Evolutionary conservation across 208 protist genomes (phyloP), one percentile per base, ranked within the genome.

Genomic region (Crithidia acanthocephali): DNA sequence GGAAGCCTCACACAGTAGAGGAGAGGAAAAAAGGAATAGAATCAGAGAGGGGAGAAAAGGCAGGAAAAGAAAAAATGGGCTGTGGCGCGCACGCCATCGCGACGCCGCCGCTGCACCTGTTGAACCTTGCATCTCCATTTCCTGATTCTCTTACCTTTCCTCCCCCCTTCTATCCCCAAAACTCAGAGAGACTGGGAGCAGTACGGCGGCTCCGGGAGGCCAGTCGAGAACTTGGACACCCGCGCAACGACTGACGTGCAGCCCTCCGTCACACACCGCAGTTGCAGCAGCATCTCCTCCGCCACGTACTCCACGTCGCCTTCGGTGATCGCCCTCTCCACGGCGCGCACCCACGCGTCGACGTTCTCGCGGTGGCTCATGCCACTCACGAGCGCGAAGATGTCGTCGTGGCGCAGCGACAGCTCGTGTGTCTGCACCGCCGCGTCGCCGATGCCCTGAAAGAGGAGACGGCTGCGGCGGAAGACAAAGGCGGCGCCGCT

Each of bases 271-370:
- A 59, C 11, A 27, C 66, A 47, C 10, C 59, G 66, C 18, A 93
- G 69, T 62, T 76, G 44, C 27, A 92, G 68, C 59, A 95, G 75
- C 80, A 92, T 72, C 68, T 92, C 90, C 75, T 95, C 90, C 40
- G 90, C 84, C 11, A 88, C 80, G 69, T 95, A 92, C 77, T 95
- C 90, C 13, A 91, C 68, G 58, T 95, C 86, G 18, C 72, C 44
- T 22, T 79, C 63, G 22, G 35, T 60, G 10, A 79, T 25, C 0
- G 69, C 61, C 55, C 58, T 50, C 60, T 65, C 68, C n/a, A 80
- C 52, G 2, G 61, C 64, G 8, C 60, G 61, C 10, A 30, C 60
- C 74, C 76, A 72, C 30, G 61, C 74, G 28, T 53, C 22, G 40
- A 68, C 44, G 56, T 87, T 74, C 44, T 84, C 80, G 20, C 37